Percentiles rank a stretch among this genome's conserved stretches.
phyloP scores from a whole-genome alignment of 78 protist species.

The Corallochytrium limacisporum region DNA sequence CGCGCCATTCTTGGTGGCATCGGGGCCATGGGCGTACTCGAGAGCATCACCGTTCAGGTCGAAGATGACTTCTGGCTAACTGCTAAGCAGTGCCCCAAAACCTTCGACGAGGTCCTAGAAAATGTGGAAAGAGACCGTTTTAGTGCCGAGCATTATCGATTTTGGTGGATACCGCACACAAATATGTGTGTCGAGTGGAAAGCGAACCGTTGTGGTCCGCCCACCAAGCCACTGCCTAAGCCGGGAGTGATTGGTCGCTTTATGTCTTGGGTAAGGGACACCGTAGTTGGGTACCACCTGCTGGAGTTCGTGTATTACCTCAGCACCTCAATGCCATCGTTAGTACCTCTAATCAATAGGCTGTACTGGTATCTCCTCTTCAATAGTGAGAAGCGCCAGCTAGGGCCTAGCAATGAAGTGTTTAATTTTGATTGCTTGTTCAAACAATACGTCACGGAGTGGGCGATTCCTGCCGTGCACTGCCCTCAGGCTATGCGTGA shows the following conservation, averaged over 20 bases:
- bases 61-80: background rate
- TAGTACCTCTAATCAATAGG: background rate
- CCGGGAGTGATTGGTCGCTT: background rate
- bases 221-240: background rate
- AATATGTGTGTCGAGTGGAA: background rate
- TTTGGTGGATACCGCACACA: background rate
- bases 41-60: background rate
- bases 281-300: background rate
- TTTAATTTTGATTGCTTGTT: constrained; percentile 3
- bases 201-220: background rate
- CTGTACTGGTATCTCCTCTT: background rate
- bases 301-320: background rate
- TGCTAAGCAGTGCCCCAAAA: background rate
- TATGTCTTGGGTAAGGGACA: background rate
- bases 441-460: background rate
- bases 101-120: background rate
- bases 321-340: background rate
- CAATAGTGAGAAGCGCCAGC: background rate
- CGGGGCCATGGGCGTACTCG: background rate
- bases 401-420: background rate
- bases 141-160: background rate
- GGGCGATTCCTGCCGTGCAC: background rate
- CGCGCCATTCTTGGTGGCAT: background rate
- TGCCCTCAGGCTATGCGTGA: background rate
- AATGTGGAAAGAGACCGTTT: background rate